Conservation (phyloP, 2,329 filamentous ascomycete species). For the Diaporthe sp. region DNA sequence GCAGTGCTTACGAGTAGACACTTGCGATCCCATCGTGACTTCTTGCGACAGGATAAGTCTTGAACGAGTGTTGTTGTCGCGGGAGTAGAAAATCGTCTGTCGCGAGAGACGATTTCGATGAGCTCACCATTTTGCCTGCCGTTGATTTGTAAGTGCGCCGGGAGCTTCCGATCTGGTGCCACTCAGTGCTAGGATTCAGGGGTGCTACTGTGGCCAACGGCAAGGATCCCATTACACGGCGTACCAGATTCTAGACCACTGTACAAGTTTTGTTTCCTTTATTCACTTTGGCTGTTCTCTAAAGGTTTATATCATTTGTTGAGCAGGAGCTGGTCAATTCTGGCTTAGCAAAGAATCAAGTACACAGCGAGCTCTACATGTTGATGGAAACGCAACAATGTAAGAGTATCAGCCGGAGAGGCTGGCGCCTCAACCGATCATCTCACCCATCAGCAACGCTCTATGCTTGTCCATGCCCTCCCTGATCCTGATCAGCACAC, state of each 20-base stretch:
- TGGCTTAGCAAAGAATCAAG: background rate
- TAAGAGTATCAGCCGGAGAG: background rate
- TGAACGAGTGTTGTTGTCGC: conserved; percentile 9
- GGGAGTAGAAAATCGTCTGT: conserved; percentile 8
- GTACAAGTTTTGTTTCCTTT: background rate
- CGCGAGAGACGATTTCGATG: conserved; percentile 29
- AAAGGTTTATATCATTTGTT: background rate
- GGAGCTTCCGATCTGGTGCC: conserved; percentile 22
- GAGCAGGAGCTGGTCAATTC: too few relatives aligned
- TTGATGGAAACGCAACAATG: background rate
- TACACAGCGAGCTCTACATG: too few relatives aligned
- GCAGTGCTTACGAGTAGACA: conserved; percentile 33
- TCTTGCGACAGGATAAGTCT: background rate
- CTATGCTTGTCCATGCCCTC: conserved; percentile 89
- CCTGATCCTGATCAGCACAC: conserved; percentile 80
- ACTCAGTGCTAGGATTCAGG: conserved; percentile 1
- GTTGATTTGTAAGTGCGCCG: conserved; percentile 41
- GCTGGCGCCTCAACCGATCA: conserved; percentile 55
- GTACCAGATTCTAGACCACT: background rate
- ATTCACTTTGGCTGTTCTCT: background rate
- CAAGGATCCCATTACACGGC: background rate
- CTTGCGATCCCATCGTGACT: conserved; percentile 36
- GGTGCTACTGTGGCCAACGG: background rate
- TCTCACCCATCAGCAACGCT: conserved; percentile 80
- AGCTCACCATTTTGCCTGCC: conserved; percentile 41